Percentiles rank a stretch among this genome's conserved stretches.
Evolutionary conservation across 441 rosid genomes (phyloP).

Genomic region (Iberis amara): DNA sequence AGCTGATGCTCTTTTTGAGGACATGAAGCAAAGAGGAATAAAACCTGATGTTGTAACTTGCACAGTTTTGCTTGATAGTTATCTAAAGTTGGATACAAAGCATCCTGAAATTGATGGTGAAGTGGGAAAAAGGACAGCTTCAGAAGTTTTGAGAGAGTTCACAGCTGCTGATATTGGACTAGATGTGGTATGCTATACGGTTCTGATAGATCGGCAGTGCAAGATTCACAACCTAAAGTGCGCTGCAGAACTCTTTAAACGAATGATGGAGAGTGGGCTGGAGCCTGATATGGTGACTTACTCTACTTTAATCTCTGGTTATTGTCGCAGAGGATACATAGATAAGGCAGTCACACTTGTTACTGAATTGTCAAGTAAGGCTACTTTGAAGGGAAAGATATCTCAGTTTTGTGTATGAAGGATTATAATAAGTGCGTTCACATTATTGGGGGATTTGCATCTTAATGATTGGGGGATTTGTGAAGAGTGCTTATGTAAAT

Average conservation of each 20-base stretch:
- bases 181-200: constrained; percentile 46
- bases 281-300: constrained; percentile 58
- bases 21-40: constrained; percentile 55
- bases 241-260: constrained; percentile 35
- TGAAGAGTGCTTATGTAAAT: no score
- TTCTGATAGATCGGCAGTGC: constrained; percentile 42
- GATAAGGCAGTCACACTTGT: constrained; percentile 36
- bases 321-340: constrained; percentile 35
- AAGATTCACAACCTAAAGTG: constrained; percentile 34
- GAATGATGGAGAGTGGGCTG: constrained; percentile 49
- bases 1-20: constrained; percentile 40
- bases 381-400: no score
- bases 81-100: constrained; percentile 28
- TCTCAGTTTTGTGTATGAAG: no score
- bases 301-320: constrained; percentile 49
- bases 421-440: no score
- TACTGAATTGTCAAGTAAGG: constrained; percentile 40
- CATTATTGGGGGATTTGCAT: no score
- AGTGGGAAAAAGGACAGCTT: constrained; percentile 18
- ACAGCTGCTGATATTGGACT: constrained; percentile 32
- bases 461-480: no score
- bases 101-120: constrained; percentile 18
- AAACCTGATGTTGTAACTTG: constrained; percentile 49
- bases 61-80: constrained; percentile 53
- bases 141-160: constrained; percentile 39